A percentile compares a stretch with the other conserved stretches of the same genome.
Conservation (phyloP, 2,329 filamentous ascomycete species). For the Septoria linicola region DNA sequence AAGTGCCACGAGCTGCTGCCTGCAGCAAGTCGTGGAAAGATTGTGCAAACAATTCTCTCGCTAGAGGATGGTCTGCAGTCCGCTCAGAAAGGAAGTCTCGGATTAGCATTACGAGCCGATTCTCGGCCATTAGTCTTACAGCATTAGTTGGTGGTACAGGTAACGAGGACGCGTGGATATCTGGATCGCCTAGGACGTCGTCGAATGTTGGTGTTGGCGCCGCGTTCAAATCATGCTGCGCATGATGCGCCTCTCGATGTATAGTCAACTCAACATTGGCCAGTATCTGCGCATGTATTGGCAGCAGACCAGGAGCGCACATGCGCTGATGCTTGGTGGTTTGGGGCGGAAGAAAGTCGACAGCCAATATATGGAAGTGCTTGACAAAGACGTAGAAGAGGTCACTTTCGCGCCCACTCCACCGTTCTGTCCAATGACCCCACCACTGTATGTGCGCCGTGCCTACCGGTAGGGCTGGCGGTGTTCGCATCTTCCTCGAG, state of each 20-base stretch:
- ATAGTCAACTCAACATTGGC: slow-evolving; percentile 78
- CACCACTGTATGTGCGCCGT: slow-evolving; percentile 78
- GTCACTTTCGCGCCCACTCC: slow-evolving; percentile 84
- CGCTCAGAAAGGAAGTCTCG: slow-evolving; percentile 73
- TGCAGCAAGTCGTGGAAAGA: slow-evolving; percentile 72
- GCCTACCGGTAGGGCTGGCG: slow-evolving; percentile 65
- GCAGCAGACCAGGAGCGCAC: slow-evolving; percentile 72
- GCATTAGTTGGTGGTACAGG: slow-evolving; percentile 67
- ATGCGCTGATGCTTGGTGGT: slow-evolving; percentile 57
- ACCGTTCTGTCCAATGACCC: slow-evolving; percentile 78
- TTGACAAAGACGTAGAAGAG: slow-evolving; percentile 91
- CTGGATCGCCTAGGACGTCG: slow-evolving; percentile 62
- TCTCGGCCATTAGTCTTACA: slow-evolving; percentile 81
- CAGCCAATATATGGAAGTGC: slow-evolving; percentile 75
- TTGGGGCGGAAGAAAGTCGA: slow-evolving; percentile 57
- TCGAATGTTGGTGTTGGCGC: slow-evolving; percentile 61
- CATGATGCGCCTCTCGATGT: slow-evolving; percentile 62
- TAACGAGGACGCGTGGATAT: slow-evolving; percentile 64
- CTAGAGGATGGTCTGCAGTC: slow-evolving; percentile 52
- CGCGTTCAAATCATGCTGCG: slow-evolving; percentile 44
- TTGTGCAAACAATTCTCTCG: slow-evolving; percentile 71
- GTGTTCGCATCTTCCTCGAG: slow-evolving; percentile 61
- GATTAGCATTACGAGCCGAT: slow-evolving; percentile 76
- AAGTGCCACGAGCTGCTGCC: slow-evolving; percentile 70
- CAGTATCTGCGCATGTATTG: slow-evolving; percentile 80